Conservation (phyloP, 805 yeast species). For the Kockiozyma suomiensis region DNA sequence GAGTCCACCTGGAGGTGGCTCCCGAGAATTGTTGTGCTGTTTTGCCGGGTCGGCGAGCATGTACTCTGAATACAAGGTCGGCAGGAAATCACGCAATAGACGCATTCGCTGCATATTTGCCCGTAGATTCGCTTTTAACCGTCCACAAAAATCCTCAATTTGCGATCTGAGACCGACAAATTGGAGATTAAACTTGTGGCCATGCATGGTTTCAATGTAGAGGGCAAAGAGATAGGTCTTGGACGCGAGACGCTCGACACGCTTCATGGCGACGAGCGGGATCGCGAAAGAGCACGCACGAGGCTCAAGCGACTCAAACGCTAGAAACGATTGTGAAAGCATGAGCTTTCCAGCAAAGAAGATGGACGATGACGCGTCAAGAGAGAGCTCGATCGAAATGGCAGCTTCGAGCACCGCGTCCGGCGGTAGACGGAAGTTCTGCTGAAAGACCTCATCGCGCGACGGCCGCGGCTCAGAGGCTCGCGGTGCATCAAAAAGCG, state of each 20-base stretch:
- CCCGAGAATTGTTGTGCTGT: slow-evolving; percentile 31
- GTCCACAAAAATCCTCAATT: slow-evolving; percentile 77
- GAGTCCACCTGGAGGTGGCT: slow-evolving; percentile 76
- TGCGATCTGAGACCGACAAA: slow-evolving; percentile 78
- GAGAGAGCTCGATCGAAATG: slow-evolving; percentile 62
- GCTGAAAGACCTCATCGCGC: slow-evolving; percentile 70
- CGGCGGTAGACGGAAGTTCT: slow-evolving; percentile 70
- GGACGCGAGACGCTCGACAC: slow-evolving; percentile 84
- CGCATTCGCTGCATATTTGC: slow-evolving; percentile 65
- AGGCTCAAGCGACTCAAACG: slow-evolving; percentile 73
- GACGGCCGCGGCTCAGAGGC: slow-evolving; percentile 46
- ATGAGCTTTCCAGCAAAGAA: slow-evolving; percentile 65
- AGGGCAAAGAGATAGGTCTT: slow-evolving; percentile 77
- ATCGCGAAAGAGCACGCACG: slow-evolving; percentile 67
- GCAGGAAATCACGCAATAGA: slow-evolving; percentile 63
- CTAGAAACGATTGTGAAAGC: slow-evolving; percentile 72
- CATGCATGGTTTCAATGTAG: slow-evolving; percentile 67
- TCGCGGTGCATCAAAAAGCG: slow-evolving; percentile 45
- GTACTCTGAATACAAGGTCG: slow-evolving; percentile 83
- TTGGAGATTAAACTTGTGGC: slow-evolving; percentile 63
- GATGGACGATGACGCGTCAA: slow-evolving; percentile 38
- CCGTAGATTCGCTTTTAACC: slow-evolving; percentile 61
- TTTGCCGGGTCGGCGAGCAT: slow-evolving; percentile 47
- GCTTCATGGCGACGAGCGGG: slow-evolving; percentile 75
- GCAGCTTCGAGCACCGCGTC: slow-evolving; percentile 67